Conservation (phyloP, 163 green algal genomes). For the Botryococcus braunii region DNA sequence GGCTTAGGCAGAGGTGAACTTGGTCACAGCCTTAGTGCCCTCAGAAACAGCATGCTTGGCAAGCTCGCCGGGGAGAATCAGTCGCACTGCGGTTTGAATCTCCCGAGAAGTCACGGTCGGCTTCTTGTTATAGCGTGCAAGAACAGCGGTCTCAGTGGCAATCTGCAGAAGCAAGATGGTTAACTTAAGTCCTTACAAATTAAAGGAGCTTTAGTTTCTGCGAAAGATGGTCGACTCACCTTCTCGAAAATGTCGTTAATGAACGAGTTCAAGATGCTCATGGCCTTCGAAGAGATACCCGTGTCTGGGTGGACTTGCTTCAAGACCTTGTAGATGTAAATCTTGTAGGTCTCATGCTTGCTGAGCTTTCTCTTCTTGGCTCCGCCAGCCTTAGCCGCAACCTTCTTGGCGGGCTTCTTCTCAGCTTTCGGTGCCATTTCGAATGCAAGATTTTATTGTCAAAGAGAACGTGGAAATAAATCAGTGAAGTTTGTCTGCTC, state of each 20-base stretch:
- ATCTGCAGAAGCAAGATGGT: conserved; percentile 89
- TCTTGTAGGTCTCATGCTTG: conserved; percentile 33
- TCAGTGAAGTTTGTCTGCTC: too few relatives aligned
- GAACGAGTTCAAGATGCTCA: conserved; percentile 57
- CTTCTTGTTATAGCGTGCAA: conserved; percentile 64
- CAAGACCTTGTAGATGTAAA: conserved; percentile 41
- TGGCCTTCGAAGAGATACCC: conserved; percentile 25
- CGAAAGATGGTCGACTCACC: too few relatives aligned
- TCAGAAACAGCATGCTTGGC: conserved; percentile 82
- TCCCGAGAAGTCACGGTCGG: conserved; percentile 57
- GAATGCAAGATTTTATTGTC: too few relatives aligned
- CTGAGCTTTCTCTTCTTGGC: conserved; percentile 23
- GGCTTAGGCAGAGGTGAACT: conserved; percentile 64
- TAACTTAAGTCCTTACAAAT: too few relatives aligned
- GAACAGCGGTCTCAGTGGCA: conserved; percentile 65
- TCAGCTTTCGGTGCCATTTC: conserved; percentile 16
- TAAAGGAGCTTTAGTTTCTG: too few relatives aligned
- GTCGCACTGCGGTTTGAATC: conserved; percentile 58
- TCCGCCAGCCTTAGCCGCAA: conserved; percentile 1
- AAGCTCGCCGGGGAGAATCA: conserved; percentile 76
- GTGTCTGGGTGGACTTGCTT: conserved; percentile 29
- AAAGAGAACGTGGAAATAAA: background rate
- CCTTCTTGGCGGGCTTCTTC: conserved; percentile 21
- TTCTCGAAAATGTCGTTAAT: conserved; percentile 87
- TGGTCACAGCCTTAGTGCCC: conserved; percentile 90